A percentile compares a stretch with the other conserved stretches of the same genome.
These are phyloP conservation scores for Centella asiatica DNA, from an alignment of 129 eudicot genomes.

Conservation along the genomic window DNA sequence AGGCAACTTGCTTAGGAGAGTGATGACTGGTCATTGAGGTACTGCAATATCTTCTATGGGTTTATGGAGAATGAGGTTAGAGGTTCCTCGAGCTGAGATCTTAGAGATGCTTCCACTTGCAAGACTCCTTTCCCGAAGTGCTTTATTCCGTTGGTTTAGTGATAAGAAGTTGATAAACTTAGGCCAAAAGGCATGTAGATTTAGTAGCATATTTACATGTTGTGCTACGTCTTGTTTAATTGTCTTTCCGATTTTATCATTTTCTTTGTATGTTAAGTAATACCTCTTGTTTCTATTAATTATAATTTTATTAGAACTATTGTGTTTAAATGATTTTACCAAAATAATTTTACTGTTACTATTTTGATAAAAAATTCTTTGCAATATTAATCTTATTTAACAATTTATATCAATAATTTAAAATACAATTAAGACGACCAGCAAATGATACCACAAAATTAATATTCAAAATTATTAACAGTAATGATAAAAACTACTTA, in stretches of 20 bases:
- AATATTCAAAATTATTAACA: too few species aligned
- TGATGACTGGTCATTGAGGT: conserved; percentile 86
- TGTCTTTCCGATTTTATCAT: neutral
- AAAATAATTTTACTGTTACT: too few species aligned
- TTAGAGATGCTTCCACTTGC: conserved; percentile 99
- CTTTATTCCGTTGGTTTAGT: neutral
- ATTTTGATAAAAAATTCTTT: too few species aligned
- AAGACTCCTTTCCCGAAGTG: conserved; percentile 92
- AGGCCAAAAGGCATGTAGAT: too few species aligned
- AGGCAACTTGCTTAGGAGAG: conserved; percentile 63
- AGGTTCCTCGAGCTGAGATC: conserved; percentile 96
- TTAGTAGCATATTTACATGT: too few species aligned
- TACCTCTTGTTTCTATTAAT: neutral
- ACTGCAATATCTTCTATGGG: conserved; percentile 99
- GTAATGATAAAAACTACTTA: too few species aligned
- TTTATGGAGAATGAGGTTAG: conserved; percentile 96
- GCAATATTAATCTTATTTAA: too few species aligned
- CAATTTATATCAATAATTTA: too few species aligned
- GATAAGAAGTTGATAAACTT: neutral
- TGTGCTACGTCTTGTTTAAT: too few species aligned
- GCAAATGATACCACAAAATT: too few species aligned
- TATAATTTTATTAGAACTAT: neutral
- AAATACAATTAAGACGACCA: too few species aligned
- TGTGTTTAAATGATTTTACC: neutral
- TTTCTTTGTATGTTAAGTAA: too few species aligned